Conservation (phyloP, 768 basidiomycete species). For the Mycena crocata region DNA sequence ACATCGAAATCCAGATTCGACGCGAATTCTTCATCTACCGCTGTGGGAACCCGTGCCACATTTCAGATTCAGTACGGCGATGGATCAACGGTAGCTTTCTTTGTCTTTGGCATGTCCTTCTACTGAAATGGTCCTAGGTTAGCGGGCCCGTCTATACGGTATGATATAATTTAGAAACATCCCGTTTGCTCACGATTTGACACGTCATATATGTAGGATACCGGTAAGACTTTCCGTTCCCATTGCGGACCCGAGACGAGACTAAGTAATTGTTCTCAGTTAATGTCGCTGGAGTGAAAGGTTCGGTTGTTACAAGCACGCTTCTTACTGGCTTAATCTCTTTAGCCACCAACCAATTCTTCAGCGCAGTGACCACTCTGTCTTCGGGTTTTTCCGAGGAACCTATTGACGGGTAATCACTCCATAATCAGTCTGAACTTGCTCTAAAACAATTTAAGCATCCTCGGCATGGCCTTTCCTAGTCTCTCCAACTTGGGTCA, state of each 20-base stretch:
- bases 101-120: neutral
- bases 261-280: constrained; percentile 4
- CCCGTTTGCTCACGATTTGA: neutral
- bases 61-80: constrained; percentile 60
- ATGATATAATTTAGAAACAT: neutral
- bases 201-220: neutral
- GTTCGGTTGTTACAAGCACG: neutral
- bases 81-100: constrained; percentile 36
- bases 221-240: neutral
- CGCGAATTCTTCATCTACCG: constrained; percentile 43
- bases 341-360: constrained; percentile 33
- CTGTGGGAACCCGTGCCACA: constrained; percentile 38
- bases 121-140: constrained; percentile 36
- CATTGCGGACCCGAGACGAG: neutral
- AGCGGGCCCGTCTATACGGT: constrained; percentile 52
- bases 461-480: constrained; percentile 52
- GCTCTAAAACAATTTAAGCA: constrained; percentile 32
- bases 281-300: constrained; percentile 26
- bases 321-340: neutral
- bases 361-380: constrained; percentile 49
- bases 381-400: constrained; percentile 38
- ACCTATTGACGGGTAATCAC: constrained; percentile 31
- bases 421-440: constrained; percentile 24
- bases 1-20: constrained; percentile 44
- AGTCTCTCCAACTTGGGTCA: constrained; percentile 44